Evolutionary conservation across 805 yeast genomes (phyloP), one percentile per base, ranked within the genome.

Genomic region (Candida silvatica): DNA sequence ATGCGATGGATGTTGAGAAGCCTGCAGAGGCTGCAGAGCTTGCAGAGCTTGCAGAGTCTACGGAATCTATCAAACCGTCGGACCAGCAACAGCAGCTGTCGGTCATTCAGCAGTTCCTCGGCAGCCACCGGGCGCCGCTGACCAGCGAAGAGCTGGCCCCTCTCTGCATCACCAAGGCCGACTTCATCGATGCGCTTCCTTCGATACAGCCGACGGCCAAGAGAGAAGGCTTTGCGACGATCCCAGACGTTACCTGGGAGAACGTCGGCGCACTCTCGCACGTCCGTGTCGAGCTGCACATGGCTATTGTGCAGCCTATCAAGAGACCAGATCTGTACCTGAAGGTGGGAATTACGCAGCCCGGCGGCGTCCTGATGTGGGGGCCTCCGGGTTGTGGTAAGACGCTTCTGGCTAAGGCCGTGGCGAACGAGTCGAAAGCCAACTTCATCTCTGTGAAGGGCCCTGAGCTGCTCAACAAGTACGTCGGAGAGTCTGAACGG

Each of bases 351-450:
- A 88, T 92, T 29, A 76, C 86, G 36, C 96, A 97, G 0, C 97
- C 97, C 2, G 87, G 95, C 0, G 98, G 98, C 38, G 98, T 92
- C 1, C 62, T 92, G 18, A 71, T 92, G 67, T 92, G 98, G 98
- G 98, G 98, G 0, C 98, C 98, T 2, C 98, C 98, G 3, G 98
- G 98, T 25, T 92, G 97, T 63, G 98, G 98, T 69, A 92, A 92
- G 54, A 92, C 98, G 0, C 66, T 92, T 33, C 65, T 92, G 20
- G 97, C 97, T 1, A 92, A 92, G 51, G 98, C 98, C 2, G 97
- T 92, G 3, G 98, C 98, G 8, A 90, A 90, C 54, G 97, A 92
- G 58, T 86, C 96, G 0, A 71, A 94, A 35, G 97, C 97, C 9
- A 92, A 92, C 54, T 92, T 92, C 58, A 92, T 92, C 26, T 83